A percentile compares a stretch with the other conserved stretches of the same genome.
These are phyloP conservation scores for Globisporangium barbulae DNA, from an alignment of 352 stramenopile species.

Conservation along the genomic window DNA sequence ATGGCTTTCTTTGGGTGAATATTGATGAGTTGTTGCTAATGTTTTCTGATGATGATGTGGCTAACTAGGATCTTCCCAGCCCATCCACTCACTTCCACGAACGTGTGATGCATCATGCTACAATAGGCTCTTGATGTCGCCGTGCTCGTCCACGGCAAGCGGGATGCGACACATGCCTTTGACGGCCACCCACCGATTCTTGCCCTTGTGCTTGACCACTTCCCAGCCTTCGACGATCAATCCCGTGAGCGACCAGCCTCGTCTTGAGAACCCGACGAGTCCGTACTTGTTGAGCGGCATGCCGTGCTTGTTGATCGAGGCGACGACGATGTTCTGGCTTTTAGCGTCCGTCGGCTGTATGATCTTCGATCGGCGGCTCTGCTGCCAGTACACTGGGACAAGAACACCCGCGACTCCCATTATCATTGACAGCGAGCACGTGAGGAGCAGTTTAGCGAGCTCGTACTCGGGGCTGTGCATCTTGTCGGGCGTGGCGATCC, in stretches of 20 bases:
- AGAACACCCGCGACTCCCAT: constrained; percentile 16
- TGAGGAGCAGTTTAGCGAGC: constrained; percentile 24
- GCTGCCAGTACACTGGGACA: constrained; percentile 3
- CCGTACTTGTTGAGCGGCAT: constrained; percentile 30
- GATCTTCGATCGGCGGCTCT: neutral
- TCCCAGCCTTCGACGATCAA: constrained; percentile 34
- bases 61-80: neutral
- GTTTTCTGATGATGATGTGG: neutral
- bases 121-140: constrained; percentile 13
- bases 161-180: constrained; percentile 18
- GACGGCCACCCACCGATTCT: constrained; percentile 12
- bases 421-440: neutral
- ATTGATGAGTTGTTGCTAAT: neutral
- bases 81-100: neutral
- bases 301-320: constrained; percentile 19
- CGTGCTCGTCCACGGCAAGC: constrained; percentile 7
- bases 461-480: constrained; percentile 25
- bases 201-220: constrained; percentile 15
- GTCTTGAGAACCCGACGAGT: constrained; percentile 23
- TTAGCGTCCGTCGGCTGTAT: constrained; percentile 14
- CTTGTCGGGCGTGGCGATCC: constrained; percentile 18
- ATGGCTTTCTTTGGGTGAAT: neutral
- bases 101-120: neutral
- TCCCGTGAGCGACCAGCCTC: constrained; percentile 27
- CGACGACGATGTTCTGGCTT: constrained; percentile 20